Evolutionary conservation across 2,329 filamentous ascomycete species (phyloP).

Genomic region (Aspergillus pseudotamarii): DNA sequence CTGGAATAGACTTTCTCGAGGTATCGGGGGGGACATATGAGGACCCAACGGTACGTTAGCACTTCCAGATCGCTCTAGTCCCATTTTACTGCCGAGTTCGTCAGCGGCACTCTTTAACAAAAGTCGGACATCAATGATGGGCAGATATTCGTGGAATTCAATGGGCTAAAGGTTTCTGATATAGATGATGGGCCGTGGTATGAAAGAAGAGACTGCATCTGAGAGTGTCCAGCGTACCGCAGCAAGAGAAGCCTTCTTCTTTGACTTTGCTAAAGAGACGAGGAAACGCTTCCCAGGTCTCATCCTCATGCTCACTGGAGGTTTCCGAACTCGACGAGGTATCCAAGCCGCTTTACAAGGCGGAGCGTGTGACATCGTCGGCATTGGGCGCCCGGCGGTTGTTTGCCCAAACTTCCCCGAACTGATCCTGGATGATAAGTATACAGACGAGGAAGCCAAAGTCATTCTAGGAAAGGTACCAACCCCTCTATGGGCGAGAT

Average conservation of each 20-base stretch:
- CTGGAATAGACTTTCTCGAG: conserved; percentile 64
- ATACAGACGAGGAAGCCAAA: not conserved
- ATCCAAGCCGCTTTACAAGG: conserved; percentile 50
- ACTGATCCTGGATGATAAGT: not conserved
- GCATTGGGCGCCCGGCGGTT: conserved; percentile 46
- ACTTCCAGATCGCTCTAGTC: fast-evolving
- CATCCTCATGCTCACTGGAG: conserved; percentile 59
- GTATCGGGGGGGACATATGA: conserved; percentile 65
- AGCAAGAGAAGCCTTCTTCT: conserved; percentile 63
- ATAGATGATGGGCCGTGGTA: not conserved
- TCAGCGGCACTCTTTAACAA: too few relatives aligned
- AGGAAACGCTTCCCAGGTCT: conserved; percentile 46
- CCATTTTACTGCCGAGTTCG: not conserved
- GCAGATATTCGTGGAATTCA: too few relatives aligned
- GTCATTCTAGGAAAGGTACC: not conserved
- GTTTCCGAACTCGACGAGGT: conserved; percentile 54
- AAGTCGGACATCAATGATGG: not conserved
- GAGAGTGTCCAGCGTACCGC: not conserved
- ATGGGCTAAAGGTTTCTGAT: not conserved
- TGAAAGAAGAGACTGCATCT: not conserved
- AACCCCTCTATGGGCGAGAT: not conserved
- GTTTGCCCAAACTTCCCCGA: conserved; percentile 33
- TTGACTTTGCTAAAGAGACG: conserved; percentile 59
- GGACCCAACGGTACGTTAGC: conserved; percentile 37
- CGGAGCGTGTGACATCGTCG: conserved; percentile 49